Percentiles rank a stretch among this genome's conserved stretches.
Conservation (phyloP, 805 yeast species). For the Teunomyces barrocoloradensis region DNA sequence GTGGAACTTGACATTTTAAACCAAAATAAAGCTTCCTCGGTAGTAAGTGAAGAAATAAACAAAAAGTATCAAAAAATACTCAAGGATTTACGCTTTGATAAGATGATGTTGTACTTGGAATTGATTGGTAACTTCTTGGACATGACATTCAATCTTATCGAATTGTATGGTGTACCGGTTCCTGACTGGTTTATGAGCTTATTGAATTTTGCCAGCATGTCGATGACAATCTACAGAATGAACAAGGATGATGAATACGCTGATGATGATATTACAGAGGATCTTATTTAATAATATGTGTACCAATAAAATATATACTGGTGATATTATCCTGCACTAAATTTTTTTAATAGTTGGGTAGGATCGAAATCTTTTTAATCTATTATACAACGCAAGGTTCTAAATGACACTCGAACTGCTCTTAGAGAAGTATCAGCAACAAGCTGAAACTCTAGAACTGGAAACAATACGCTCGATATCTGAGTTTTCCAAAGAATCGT, state of each 20-base stretch:
- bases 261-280: constrained; percentile 44
- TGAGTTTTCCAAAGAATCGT: not conserved
- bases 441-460: not conserved
- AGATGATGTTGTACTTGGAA: constrained; percentile 39
- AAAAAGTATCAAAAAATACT: constrained; percentile 38
- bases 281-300: constrained; percentile 24
- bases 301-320: not conserved
- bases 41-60: constrained; percentile 22
- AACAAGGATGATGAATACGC: constrained; percentile 47
- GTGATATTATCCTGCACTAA: not conserved
- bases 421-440: not conserved
- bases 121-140: constrained; percentile 42
- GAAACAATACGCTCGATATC: not conserved
- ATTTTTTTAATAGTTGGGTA: not conserved
- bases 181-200: constrained; percentile 43
- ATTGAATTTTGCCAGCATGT: constrained; percentile 42
- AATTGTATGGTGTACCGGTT: constrained; percentile 31
- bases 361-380: not conserved
- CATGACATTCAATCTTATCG: constrained; percentile 39
- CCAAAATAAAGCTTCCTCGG: constrained; percentile 10
- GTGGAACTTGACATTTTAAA: constrained; percentile 33
- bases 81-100: constrained; percentile 42
- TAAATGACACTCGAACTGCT: constrained; percentile 4
- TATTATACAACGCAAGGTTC: not conserved
- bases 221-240: constrained; percentile 48